Evolutionary conservation across 2,329 filamentous ascomycete genomes (phyloP).

Genomic region (Fusarium sp.): DNA sequence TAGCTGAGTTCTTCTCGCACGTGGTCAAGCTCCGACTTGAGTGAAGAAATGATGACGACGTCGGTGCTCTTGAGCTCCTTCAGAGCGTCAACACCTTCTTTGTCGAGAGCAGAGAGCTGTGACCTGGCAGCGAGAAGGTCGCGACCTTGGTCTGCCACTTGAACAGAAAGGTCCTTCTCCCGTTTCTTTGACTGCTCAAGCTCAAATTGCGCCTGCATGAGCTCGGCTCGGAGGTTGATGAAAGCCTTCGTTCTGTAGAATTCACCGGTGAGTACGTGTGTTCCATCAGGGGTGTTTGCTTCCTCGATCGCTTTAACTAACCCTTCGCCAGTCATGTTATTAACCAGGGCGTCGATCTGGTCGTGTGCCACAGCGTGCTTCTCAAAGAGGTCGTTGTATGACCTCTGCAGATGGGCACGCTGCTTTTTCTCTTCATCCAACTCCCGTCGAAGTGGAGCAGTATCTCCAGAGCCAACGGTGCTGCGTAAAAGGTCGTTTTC

Average conservation of each 20-base stretch:
- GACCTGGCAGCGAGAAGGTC: conserved; percentile 68
- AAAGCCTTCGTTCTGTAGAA: conserved; percentile 69
- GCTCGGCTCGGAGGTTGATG: conserved; percentile 65
- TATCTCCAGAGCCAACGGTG: conserved; percentile 69
- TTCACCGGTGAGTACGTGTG: conserved; percentile 61
- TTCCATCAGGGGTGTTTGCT: conserved; percentile 38
- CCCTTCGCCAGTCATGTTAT: conserved; percentile 68
- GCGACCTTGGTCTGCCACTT: conserved; percentile 69
- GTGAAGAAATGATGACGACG: conserved; percentile 70
- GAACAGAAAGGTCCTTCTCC: conserved; percentile 62
- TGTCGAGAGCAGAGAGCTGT: conserved; percentile 69
- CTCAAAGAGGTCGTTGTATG: conserved; percentile 71
- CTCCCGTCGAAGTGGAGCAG: conserved; percentile 68
- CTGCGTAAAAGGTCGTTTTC: conserved; percentile 73
- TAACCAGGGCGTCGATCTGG: conserved; percentile 70
- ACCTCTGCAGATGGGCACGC: conserved; percentile 67
- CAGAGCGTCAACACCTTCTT: conserved; percentile 69
- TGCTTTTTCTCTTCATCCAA: conserved; percentile 69
- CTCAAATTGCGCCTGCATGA: conserved; percentile 63
- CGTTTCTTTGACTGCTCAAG: conserved; percentile 62
- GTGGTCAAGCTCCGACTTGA: conserved; percentile 71
- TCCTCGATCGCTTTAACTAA: conserved; percentile 63
- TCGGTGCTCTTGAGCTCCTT: conserved; percentile 73
- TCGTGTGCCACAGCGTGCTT: conserved; percentile 71
- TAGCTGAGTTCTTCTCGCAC: conserved; percentile 67